phyloP scores from a whole-genome alignment of 176 grass and related monocot species.

The Musa beccarii region DNA sequence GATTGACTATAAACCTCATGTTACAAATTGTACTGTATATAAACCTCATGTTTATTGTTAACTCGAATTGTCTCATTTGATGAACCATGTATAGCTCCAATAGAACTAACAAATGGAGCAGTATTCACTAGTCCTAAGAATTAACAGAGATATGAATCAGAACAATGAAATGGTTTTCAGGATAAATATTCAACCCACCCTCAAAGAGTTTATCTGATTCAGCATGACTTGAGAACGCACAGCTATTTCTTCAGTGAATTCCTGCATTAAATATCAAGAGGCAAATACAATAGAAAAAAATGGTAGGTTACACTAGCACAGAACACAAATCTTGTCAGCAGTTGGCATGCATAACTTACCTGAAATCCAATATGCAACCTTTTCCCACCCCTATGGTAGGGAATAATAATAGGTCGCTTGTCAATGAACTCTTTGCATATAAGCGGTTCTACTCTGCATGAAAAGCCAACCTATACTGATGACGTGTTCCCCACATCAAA shows the following conservation, averaged over 20 bases:
- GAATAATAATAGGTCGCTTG: slow-evolving; percentile 74
- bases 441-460: slow-evolving; percentile 94
- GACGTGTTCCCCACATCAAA: slow-evolving; percentile 36
- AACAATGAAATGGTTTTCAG: neutral
- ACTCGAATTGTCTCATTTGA: neutral
- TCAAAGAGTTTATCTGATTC: slow-evolving; percentile 49
- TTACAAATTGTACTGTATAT: neutral
- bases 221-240: slow-evolving; percentile 43
- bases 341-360: slow-evolving; percentile 36
- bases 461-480: slow-evolving; percentile 54
- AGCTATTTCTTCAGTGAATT: slow-evolving; percentile 67
- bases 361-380: slow-evolving; percentile 88
- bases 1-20: neutral
- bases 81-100: no score
- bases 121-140: neutral
- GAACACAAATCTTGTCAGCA: neutral
- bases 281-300: neutral
- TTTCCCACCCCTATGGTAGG: slow-evolving; percentile 94
- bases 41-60: neutral
- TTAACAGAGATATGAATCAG: neutral
- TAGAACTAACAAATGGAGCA: neutral
- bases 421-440: slow-evolving; percentile 84
- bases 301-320: neutral
- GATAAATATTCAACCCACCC: slow-evolving; percentile 29
- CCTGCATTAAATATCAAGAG: slow-evolving; percentile 40